Base-by-base conservation (phyloP, 108 stramenopile genomes). In the Asterionellopsis glacialis region DNA sequence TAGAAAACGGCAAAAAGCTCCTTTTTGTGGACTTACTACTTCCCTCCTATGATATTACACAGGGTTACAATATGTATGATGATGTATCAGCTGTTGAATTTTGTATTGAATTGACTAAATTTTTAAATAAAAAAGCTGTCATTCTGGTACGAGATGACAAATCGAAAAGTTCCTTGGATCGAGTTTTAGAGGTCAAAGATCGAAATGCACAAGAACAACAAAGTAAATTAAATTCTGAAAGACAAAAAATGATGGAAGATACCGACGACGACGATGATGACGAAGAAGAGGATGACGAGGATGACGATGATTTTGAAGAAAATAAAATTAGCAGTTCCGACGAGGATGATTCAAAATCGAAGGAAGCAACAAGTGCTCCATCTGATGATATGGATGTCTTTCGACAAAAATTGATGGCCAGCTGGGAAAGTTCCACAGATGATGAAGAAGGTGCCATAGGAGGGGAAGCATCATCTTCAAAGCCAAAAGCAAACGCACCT, bases 81-180 rank as follows among this genome's bases (percentile, higher is more conserved):
- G 80, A 77, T 25, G 75, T 82, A 0, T 14, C 41, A 14, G 68
- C 73, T 6, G 74, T 68, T 28, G 78, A 79, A 25, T 79, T 71
- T 49, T 79, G 78, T 27, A 55, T 54, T 21, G 51, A 41, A 12
- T 58, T 79, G 1, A 61, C 63, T 0, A 44, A 69, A 14, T 68
- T 28, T 40, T 53, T 70, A 19, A 63, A 61, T 15, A 61, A 59
- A 26, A 57, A 67, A 15, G 28, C 67, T 10, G 16, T 45, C 13
- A 72, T 79, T 45, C 38, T 64, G 23, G 77, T 79, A 0, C 51
- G 61, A 15, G 73, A 74, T 55, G 64, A 61, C 15, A 74, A 59
- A 27, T 62, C 60, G 16, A 45, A 57, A 24, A 26, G 61, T 33
- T 57, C 61, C 4, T 65, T 72, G 1, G 14, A 18, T 1, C 69